These are phyloP conservation scores for Trichoderma sp. DNA, from an alignment of 2,329 filamentous ascomycete species.

Conservation along the genomic window DNA sequence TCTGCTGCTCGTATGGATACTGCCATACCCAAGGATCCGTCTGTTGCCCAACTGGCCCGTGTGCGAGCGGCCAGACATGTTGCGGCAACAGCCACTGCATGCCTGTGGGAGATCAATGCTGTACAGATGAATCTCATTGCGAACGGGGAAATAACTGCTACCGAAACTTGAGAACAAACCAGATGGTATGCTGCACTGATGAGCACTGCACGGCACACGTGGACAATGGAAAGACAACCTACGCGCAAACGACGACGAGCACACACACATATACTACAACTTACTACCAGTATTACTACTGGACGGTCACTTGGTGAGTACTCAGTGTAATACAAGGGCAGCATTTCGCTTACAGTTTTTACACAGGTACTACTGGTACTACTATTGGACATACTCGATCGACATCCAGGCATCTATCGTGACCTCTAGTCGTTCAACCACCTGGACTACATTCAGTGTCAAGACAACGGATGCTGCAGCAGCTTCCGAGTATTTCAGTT, in stretches of 20 bases:
- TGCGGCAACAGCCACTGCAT: constrained; percentile 29
- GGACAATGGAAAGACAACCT: constrained; percentile 26
- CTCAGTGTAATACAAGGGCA: neutral
- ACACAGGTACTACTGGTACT: constrained; percentile 27
- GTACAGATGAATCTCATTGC: constrained; percentile 28
- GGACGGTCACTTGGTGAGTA: constrained; percentile 27
- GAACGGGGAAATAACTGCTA: constrained; percentile 29
- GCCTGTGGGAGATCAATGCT: constrained; percentile 27
- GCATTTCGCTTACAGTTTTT: neutral
- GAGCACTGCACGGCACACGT: constrained; percentile 29
- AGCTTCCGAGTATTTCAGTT: constrained; percentile 26
- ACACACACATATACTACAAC: constrained; percentile 20
- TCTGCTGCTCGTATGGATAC: constrained; percentile 31
- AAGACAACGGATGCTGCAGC: constrained; percentile 25
- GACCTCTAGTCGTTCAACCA: constrained; percentile 25
- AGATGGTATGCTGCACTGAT: constrained; percentile 30
- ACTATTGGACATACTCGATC: constrained; percentile 29
- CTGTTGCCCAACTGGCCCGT: constrained; percentile 29
- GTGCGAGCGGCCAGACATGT: constrained; percentile 24
- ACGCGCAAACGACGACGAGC: constrained; percentile 24
- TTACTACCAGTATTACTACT: constrained; percentile 28
- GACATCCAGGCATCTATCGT: constrained; percentile 27
- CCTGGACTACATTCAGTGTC: constrained; percentile 24
- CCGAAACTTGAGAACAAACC: neutral
- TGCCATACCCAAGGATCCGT: constrained; percentile 23